phyloP scores from a whole-genome alignment of 768 basidiomycete genomes.

The Tulasnella sp. region DNA sequence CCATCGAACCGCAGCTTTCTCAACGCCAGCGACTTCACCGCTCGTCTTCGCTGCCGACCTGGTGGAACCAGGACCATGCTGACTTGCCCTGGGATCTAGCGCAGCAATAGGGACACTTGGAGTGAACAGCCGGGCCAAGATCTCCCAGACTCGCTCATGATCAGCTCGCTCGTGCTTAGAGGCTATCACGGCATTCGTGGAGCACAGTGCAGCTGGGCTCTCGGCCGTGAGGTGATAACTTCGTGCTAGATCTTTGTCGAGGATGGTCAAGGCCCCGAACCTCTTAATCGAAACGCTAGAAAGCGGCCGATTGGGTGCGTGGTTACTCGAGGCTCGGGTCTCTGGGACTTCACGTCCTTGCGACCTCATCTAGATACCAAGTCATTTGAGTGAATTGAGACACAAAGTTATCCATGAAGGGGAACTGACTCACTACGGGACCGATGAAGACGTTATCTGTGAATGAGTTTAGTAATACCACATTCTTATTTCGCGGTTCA shows the following conservation, averaged over 20 bases:
- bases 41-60: constrained; percentile 5
- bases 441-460: constrained; percentile 15
- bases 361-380: constrained; percentile 8
- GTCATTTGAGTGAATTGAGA: neutral
- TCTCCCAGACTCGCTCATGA: constrained; percentile 58
- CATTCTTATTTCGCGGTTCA: neutral
- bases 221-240: constrained; percentile 44
- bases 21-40: neutral
- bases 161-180: constrained; percentile 47
- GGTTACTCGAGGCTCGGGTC: constrained; percentile 10
- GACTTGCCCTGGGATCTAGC: constrained; percentile 17
- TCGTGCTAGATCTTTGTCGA: constrained; percentile 47
- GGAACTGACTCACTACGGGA: constrained; percentile 1
- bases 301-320: constrained; percentile 4
- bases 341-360: constrained; percentile 8
- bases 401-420: neutral
- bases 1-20: constrained; percentile 12
- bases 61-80: constrained; percentile 4
- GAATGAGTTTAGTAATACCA: neutral
- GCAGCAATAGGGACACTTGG: neutral
- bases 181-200: constrained; percentile 50
- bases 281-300: constrained; percentile 14
- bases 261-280: constrained; percentile 37
- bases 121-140: constrained; percentile 31
- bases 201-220: constrained; percentile 40